Base-by-base conservation (phyloP, 2,329 filamentous ascomycete genomes). In the Pseudocercospora ulei region DNA sequence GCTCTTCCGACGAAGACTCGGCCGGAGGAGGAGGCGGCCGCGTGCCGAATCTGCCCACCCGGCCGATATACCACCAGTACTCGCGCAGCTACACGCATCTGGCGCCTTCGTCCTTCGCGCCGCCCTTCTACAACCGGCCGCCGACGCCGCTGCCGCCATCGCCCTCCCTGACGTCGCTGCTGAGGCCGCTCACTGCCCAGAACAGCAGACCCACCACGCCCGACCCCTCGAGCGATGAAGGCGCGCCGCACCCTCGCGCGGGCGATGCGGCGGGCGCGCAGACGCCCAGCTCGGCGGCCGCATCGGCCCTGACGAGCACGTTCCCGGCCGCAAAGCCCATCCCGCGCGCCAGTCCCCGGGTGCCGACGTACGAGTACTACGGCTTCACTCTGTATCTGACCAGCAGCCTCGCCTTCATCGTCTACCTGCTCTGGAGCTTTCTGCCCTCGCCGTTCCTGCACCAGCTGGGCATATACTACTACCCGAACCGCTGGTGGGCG, bases 301-400 rank as follows among this genome's bases (percentile, higher is more conserved):
- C 70, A 3, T 70, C 69, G 8, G 73, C 81, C 23, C 71, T 78
- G 17, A 71, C 56, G 1, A 53, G 48, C 35, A 57, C 52, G 65
- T 56, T 76, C 72, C 17, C 76, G 71, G 39, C 69, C 66, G 34
- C 69, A 67, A 45, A 73, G 69, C 46, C 79, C 73, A 1, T 94
- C 11, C 84, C 87, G 4, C 80, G 85, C 39, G 87, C 86, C 1
- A 80, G 80, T 38, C 90, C 90, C 1, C 86, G 90, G 59, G 87
- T 98, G 2, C 90, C 90, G n/a, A 98, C 90, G 0, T 96, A 98
- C 66, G 90, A 98, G 61, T 98, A 96, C 73, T 96, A 96, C 61
- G 90, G 90, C 59, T 98, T 98, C 65, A 88, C 93, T 38, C 74
- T 98, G 34, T 96, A 98, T 66, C 73, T 98, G 24, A 84, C 88